A percentile compares a stretch with the other conserved stretches of the same genome.
These are phyloP conservation scores for Solanum etuberosum DNA, from an alignment of 257 asterid species.

Conservation along the genomic window DNA sequence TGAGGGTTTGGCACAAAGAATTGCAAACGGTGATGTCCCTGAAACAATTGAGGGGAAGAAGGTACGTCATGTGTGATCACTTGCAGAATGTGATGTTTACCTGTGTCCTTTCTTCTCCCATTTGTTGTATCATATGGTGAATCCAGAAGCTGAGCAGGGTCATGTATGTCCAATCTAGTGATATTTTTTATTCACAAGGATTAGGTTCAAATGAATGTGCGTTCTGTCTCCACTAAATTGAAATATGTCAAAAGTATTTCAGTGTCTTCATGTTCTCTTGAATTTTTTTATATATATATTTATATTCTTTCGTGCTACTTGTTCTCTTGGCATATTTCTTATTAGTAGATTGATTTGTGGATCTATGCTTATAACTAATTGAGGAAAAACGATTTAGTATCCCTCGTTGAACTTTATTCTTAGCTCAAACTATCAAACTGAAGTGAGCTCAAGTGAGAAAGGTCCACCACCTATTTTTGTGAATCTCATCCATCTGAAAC, in stretches of 20 bases:
- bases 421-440: not conserved
- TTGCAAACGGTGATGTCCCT: conserved; percentile 89
- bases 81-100: not conserved
- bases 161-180: not conserved
- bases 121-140: not conserved
- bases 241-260: not conserved
- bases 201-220: not conserved
- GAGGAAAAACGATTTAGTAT: not conserved
- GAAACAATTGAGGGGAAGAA: conserved; percentile 96
- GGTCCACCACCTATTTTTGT: not conserved
- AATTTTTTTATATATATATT: not conserved
- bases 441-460: not conserved
- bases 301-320: not conserved
- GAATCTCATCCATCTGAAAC: not conserved
- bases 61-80: conserved; percentile 26
- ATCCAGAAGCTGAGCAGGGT: not conserved
- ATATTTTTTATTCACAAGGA: not conserved
- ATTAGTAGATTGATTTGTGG: not conserved
- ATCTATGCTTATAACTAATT: not conserved
- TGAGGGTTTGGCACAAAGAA: conserved; percentile 97
- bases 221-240: not conserved
- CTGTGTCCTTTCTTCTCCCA: not conserved
- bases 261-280: not conserved
- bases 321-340: not conserved
- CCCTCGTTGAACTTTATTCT: not conserved